phyloP scores from a whole-genome alignment of 257 asterid genomes.

The Nemophila menziesii region DNA sequence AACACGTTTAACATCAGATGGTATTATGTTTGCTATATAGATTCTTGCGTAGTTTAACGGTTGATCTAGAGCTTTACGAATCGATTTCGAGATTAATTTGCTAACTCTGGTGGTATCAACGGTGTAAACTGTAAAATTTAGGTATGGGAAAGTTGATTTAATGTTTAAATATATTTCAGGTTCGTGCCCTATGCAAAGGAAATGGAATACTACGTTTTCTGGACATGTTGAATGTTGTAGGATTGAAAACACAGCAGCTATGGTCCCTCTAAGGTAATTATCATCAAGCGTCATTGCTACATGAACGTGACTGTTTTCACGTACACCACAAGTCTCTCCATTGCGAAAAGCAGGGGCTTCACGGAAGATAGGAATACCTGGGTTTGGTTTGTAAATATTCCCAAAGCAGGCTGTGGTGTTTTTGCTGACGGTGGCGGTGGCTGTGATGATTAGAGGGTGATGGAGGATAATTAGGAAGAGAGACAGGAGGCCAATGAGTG shows the following conservation, averaged over 20 bases:
- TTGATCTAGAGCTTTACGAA: constrained; percentile 52
- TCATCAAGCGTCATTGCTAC: constrained; percentile 59
- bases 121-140: constrained; percentile 30
- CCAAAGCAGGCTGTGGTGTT: no score
- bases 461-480: no score
- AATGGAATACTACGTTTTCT: constrained; percentile 44
- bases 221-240: constrained; percentile 51
- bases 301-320: constrained; percentile 37
- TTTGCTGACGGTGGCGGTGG: no score
- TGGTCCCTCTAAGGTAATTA: constrained; percentile 47
- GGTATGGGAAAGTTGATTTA: constrained; percentile 33
- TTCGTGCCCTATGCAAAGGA: constrained; percentile 24
- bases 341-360: constrained; percentile 36
- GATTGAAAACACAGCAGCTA: constrained; percentile 57
- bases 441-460: no score
- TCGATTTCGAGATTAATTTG: constrained; percentile 33
- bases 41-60: constrained; percentile 67
- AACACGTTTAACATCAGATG: constrained; percentile 28
- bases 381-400: no score
- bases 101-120: constrained; percentile 24
- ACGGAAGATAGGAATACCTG: no score
- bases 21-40: constrained; percentile 41
- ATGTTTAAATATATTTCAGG: no score
- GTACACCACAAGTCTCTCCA: constrained; percentile 19
- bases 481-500: no score